These are phyloP conservation scores for Turnera subulata DNA, from an alignment of 345 rosid genomes.

Conservation along the genomic window DNA sequence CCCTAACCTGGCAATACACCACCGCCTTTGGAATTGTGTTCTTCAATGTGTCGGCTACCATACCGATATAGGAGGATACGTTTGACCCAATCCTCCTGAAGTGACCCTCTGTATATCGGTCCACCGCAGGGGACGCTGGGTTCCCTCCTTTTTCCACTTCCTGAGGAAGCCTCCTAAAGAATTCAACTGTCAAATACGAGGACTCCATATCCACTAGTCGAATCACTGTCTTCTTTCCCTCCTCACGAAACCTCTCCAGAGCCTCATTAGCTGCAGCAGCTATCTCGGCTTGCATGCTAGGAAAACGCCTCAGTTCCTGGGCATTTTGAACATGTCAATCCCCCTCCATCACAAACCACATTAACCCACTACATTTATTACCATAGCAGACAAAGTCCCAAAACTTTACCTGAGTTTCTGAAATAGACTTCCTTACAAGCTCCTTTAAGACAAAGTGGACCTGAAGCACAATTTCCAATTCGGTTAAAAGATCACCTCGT, in stretches of 20 bases:
- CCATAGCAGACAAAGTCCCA: background rate
- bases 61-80: constrained; percentile 29
- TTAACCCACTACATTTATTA: no score
- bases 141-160: constrained; percentile 34
- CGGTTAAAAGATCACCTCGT: no score
- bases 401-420: constrained; percentile 33
- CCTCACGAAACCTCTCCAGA: constrained; percentile 36
- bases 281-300: constrained; percentile 32
- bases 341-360: background rate
- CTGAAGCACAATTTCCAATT: constrained; percentile 13
- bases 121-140: constrained; percentile 18
- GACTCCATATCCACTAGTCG: constrained; percentile 41
- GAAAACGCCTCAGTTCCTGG: constrained; percentile 37
- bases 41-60: constrained; percentile 37
- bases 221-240: constrained; percentile 31
- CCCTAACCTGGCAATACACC: constrained; percentile 37
- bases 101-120: constrained; percentile 33
- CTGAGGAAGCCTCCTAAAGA: constrained; percentile 37
- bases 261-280: constrained; percentile 33
- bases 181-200: constrained; percentile 35
- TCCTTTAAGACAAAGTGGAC: constrained; percentile 40
- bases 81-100: constrained; percentile 42
- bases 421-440: constrained; percentile 36
- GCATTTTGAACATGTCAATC: background rate
- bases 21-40: constrained; percentile 34